Conservation (phyloP, 257 asterid genomes). For the Perilla frutescens region DNA sequence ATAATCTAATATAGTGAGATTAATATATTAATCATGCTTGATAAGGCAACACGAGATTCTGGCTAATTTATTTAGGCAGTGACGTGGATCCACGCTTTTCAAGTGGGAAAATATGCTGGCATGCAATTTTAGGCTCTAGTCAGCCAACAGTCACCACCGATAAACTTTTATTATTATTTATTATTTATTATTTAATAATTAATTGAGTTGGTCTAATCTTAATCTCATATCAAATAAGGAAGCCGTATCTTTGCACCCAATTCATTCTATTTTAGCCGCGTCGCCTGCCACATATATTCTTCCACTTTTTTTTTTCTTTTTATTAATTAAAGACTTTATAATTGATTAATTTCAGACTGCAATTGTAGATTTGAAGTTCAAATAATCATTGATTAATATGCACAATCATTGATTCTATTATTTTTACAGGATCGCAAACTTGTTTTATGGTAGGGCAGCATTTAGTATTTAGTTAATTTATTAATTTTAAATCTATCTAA, state of each 20-base stretch:
- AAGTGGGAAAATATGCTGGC: conserved; percentile 15
- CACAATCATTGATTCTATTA: too few species aligned
- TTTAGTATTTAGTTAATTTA: too few species aligned
- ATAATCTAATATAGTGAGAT: background rate
- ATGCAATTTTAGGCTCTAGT: background rate
- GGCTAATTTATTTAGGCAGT: background rate
- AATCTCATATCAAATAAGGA: too few species aligned
- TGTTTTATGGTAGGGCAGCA: too few species aligned
- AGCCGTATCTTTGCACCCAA: too few species aligned
- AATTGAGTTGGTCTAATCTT: background rate
- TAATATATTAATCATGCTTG: background rate
- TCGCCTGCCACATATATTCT: background rate
- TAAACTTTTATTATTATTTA: background rate
- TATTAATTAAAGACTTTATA: too few species aligned
- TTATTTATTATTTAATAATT: background rate
- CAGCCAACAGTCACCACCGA: conserved; percentile 18
- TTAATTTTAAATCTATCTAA: too few species aligned
- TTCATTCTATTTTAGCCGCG: conserved; percentile 22
- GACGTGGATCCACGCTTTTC: conserved; percentile 36
- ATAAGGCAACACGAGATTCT: background rate
- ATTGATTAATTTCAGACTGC: too few species aligned
- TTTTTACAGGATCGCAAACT: too few species aligned
- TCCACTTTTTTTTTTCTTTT: background rate
- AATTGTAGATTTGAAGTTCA: too few species aligned
- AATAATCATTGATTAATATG: too few species aligned